Percentiles rank a stretch among this genome's conserved stretches.
phyloP scores from a whole-genome alignment of 164 flowering plant species.

The Stephania japonica region DNA sequence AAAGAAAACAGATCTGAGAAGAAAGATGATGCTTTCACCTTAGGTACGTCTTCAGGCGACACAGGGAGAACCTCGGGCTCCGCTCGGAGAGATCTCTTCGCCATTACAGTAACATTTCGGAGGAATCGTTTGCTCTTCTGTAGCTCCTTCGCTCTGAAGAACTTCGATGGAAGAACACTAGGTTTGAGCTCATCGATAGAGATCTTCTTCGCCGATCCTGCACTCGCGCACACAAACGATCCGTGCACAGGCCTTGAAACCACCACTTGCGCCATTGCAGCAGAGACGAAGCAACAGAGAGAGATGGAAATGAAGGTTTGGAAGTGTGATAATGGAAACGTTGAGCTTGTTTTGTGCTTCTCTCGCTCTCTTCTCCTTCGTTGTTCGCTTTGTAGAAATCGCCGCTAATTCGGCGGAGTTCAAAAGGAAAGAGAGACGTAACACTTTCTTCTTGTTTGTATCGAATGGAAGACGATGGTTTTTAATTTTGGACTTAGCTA shows the following conservation, averaged over 20 bases:
- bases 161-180: conserved; percentile 8
- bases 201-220: conserved; percentile 1
- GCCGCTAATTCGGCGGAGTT: conserved; percentile 10
- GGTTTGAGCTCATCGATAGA: conserved; percentile 17
- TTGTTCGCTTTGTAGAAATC: conserved; percentile 11
- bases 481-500: no score
- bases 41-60: conserved; percentile 20
- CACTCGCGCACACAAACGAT: conserved; percentile 11
- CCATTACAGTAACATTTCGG: conserved; percentile 10
- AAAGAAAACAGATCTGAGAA: not conserved
- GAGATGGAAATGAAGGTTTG: not conserved
- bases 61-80: conserved; percentile 23
- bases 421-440: not conserved
- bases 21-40: conserved; percentile 9
- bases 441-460: conserved; percentile 15
- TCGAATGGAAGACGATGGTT: conserved; percentile 11
- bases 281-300: not conserved
- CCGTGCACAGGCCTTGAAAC: conserved; percentile 17
- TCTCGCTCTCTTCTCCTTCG: not conserved
- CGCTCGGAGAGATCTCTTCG: conserved; percentile 14
- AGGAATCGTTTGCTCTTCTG: not conserved
- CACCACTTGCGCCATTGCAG: conserved; percentile 26
- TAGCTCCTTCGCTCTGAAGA: conserved; percentile 2
- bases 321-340: not conserved
- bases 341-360: not conserved